Evolutionary conservation across 768 basidiomycete genomes (phyloP), one percentile per base, ranked within the genome.

Genomic region (Boletus edulis): DNA sequence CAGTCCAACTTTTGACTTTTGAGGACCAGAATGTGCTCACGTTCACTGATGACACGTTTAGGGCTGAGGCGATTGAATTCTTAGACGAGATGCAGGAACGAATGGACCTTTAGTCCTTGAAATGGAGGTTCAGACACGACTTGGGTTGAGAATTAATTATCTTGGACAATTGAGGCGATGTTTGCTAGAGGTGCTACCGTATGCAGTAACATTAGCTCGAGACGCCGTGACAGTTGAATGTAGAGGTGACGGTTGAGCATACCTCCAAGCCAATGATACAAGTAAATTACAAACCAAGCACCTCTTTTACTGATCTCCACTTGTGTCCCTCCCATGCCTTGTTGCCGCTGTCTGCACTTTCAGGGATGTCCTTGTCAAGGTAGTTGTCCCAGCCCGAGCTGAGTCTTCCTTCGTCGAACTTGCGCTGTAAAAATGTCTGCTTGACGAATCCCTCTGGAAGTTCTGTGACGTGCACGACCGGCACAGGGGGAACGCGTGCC

Each of bases 331-430:
- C 65, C 71, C 72, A 74, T 4, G 51, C 42, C 51, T 61, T 56
- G 55, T 75, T 73, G 8, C 66, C 67, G 24, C 69, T 71, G 13
- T 63, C 56, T 10, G 71, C 70, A 31, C 58, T 57, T 39, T 71
- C 72, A 14, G 58, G 62, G 11, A 71, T 53, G 35, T 74, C 73
- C 40, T 58, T 62, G 55, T 67, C 64, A 29, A 38, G 37, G 27
- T 45, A 62, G 54, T 69, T 63, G 39, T 74, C 65, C 73, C 72
- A 74, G 9, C 73, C 73, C 7, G 70, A 62, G 50, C 72, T 74
- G 14, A 61, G 43, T 24, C 57, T 61, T n/a, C 73, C 73, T 37
- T 68, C 55, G 7, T 66, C 64, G 29, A 67, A 64, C 6, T 62
- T 64, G 27, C 27, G 41, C 52, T 75, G 73, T 35, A 74, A 22